Percentiles rank a stretch among this genome's conserved stretches.
phyloP scores from a whole-genome alignment of 2,329 filamentous ascomycete species.

The Colletotrichum magnum region DNA sequence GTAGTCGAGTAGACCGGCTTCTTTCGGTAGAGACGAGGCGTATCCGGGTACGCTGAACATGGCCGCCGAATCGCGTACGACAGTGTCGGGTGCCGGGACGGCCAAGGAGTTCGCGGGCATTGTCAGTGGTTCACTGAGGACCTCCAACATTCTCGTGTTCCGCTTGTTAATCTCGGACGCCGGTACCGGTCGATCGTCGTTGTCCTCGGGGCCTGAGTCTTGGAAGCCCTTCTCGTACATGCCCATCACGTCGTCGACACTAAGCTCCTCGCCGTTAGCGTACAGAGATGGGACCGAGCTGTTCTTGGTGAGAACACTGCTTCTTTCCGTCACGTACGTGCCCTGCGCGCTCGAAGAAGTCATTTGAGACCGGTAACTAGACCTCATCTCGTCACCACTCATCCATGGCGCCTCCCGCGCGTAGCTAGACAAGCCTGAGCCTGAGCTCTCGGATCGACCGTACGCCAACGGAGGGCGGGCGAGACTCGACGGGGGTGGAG shows the following conservation, averaged over 20 bases:
- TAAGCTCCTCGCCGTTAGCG: constrained; percentile 67
- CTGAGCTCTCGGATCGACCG: constrained; percentile 53
- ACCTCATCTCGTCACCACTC: constrained; percentile 64
- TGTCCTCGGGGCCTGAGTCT: constrained; percentile 52
- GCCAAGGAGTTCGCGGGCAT: constrained; percentile 44
- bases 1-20: constrained; percentile 42
- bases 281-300: constrained; percentile 79
- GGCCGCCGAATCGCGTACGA: constrained; percentile 52
- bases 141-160: constrained; percentile 56
- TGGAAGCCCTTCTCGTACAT: constrained; percentile 77
- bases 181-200: constrained; percentile 54
- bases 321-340: constrained; percentile 80
- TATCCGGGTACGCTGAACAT: constrained; percentile 57
- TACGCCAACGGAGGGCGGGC: constrained; percentile 47
- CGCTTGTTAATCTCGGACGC: constrained; percentile 56
- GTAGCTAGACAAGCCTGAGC: constrained; percentile 47
- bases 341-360: constrained; percentile 71
- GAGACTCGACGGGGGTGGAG: constrained; percentile 45
- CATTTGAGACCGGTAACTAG: constrained; percentile 70
- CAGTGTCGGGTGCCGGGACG: constrained; percentile 38
- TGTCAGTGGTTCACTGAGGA: constrained; percentile 54
- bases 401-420: constrained; percentile 62
- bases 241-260: constrained; percentile 78
- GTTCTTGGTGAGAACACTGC: constrained; percentile 84
- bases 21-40: constrained; percentile 53